These are phyloP conservation scores for Fusarium agapanthi DNA, from an alignment of 2,329 filamentous ascomycete genomes.

Conservation along the genomic window DNA sequence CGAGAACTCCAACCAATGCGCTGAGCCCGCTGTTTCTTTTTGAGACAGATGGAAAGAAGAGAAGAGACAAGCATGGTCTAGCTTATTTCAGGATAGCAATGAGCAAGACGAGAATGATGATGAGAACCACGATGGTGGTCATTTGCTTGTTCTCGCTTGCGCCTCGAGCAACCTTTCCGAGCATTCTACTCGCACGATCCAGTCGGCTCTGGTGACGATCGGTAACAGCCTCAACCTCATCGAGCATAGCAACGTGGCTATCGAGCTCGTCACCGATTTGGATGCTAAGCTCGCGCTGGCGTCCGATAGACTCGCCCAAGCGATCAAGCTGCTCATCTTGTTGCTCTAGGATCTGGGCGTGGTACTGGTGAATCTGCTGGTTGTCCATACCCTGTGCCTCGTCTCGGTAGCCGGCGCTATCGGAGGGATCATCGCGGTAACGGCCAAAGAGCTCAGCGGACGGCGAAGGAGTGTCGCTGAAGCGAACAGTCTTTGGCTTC, in stretches of 20 bases:
- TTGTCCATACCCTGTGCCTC: constrained; percentile 74
- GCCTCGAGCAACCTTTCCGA: constrained; percentile 76
- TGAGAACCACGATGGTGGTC: constrained; percentile 81
- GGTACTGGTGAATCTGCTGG: constrained; percentile 86
- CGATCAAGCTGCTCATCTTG: constrained; percentile 94
- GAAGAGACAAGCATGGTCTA: neutral
- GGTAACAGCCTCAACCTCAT: constrained; percentile 85
- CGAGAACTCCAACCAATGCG: constrained; percentile 37
- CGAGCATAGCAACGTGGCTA: constrained; percentile 85
- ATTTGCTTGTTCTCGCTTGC: constrained; percentile 90
- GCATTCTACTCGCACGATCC: constrained; percentile 74
- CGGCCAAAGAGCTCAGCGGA: constrained; percentile 59
- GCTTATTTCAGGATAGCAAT: constrained; percentile 87
- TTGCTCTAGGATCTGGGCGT: constrained; percentile 80
- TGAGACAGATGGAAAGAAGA: neutral
- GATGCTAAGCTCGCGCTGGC: constrained; percentile 92
- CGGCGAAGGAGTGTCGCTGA: constrained; percentile 71
- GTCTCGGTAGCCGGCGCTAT: constrained; percentile 66
- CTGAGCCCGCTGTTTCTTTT: constrained; percentile 23
- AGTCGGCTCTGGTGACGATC: constrained; percentile 83
- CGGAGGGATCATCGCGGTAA: constrained; percentile 75
- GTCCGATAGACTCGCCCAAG: constrained; percentile 83
- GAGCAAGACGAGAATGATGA: constrained; percentile 81
- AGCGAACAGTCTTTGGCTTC: constrained; percentile 80
- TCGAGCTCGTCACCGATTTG: constrained; percentile 97